phyloP scores from a whole-genome alignment of 176 grass and related monocot species.

The Carex littledalei region DNA sequence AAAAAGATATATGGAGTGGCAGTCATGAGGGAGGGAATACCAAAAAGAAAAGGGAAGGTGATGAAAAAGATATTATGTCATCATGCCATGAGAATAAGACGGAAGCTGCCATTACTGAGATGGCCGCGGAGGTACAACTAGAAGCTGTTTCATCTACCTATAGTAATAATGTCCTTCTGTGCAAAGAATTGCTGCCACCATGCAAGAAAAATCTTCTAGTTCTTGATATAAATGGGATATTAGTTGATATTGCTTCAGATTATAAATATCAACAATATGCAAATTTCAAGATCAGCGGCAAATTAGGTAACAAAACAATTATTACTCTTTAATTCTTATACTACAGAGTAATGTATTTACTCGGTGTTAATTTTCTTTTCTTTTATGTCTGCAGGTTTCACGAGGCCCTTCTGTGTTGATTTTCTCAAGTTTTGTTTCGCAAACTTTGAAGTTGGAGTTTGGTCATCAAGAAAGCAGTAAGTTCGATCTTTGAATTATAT shows the following conservation, averaged over 20 bases:
- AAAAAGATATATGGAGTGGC: neutral
- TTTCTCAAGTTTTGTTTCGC: constrained; percentile 58
- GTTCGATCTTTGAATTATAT: neutral
- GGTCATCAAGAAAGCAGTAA: constrained; percentile 69
- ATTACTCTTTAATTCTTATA: constrained; percentile 31
- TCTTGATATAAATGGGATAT: constrained; percentile 88
- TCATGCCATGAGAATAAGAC: neutral
- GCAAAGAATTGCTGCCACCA: constrained; percentile 20
- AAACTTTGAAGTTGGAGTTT: constrained; percentile 68
- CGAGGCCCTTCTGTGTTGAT: constrained; percentile 57
- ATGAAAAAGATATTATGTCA: neutral
- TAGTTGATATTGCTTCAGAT: constrained; percentile 64
- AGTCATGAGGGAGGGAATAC: neutral
- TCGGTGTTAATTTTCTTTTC: neutral
- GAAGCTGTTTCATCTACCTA: neutral
- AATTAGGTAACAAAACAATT: constrained; percentile 48
- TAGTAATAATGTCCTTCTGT: too few relatives aligned
- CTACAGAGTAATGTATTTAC: neutral
- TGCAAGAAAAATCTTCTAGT: constrained; percentile 70
- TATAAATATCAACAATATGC: constrained; percentile 39
- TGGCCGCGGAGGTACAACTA: too few relatives aligned
- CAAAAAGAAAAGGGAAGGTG: neutral
- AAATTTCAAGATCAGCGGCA: constrained; percentile 48
- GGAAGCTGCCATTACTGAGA: neutral
- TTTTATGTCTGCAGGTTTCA: too few relatives aligned